Conservation (phyloP, 768 basidiomycete species). For the Peribolospora kevripleyi region DNA sequence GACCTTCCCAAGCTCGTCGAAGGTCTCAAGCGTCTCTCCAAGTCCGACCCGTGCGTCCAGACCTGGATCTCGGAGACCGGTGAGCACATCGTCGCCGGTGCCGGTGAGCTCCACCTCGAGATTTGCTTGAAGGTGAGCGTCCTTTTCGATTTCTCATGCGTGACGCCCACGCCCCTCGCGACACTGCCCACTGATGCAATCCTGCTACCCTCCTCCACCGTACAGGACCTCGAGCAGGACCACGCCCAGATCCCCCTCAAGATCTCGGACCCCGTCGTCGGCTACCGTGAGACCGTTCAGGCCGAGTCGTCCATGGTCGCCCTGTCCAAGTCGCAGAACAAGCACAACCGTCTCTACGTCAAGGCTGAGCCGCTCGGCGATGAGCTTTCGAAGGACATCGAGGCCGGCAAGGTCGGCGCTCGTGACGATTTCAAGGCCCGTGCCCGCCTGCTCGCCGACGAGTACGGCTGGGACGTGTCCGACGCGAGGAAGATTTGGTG, state of each 20-base stretch:
- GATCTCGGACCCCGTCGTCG: slow-evolving; percentile 87
- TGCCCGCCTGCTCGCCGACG: slow-evolving; percentile 85
- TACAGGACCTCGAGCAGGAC: slow-evolving; percentile 90
- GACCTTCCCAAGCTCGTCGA: slow-evolving; percentile 99
- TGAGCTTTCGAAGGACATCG: slow-evolving; percentile 80
- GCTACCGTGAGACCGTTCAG: slow-evolving; percentile 92
- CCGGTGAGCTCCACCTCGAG: slow-evolving; percentile 96
- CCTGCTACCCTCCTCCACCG: background rate
- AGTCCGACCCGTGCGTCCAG: slow-evolving; percentile 98
- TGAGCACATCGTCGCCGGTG: slow-evolving; percentile 97
- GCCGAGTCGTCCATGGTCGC: slow-evolving; percentile 86
- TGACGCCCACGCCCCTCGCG: slow-evolving; percentile 1
- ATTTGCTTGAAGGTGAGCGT: slow-evolving; percentile 76
- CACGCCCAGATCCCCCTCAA: slow-evolving; percentile 98
- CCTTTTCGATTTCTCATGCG: background rate
- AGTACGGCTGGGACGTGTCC: slow-evolving; percentile 94
- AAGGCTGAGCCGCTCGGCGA: slow-evolving; percentile 86
- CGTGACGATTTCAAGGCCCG: slow-evolving; percentile 97
- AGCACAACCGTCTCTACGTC: slow-evolving; percentile 94
- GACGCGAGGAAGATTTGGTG: slow-evolving; percentile 99
- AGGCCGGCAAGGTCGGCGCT: slow-evolving; percentile 53
- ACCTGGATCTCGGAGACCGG: slow-evolving; percentile 76
- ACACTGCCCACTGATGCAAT: too few species aligned
- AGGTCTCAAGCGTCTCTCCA: slow-evolving; percentile 98
- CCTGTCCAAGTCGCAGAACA: slow-evolving; percentile 97